phyloP scores from a whole-genome alignment of 768 basidiomycete genomes.

The Coprinopsis marcescibilis region DNA sequence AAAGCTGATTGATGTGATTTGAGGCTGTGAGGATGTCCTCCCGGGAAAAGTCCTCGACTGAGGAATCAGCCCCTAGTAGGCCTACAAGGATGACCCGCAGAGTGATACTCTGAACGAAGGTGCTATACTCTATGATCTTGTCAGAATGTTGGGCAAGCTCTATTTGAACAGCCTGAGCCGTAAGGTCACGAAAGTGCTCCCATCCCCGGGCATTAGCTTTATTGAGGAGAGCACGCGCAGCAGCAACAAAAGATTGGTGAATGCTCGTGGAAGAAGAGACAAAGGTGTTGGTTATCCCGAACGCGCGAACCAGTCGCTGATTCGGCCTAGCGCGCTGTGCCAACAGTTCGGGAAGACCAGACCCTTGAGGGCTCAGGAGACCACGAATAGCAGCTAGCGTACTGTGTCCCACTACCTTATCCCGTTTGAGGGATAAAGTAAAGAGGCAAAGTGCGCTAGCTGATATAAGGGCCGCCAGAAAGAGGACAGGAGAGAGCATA shows the following conservation, averaged over 20 bases:
- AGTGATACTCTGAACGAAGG: too few species aligned
- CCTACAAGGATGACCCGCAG: slow-evolving; percentile 36
- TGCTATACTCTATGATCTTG: neutral
- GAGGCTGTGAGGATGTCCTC: slow-evolving; percentile 33
- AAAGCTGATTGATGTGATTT: slow-evolving; percentile 37
- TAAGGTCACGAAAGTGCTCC: slow-evolving; percentile 25
- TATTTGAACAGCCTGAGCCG: slow-evolving; percentile 24
- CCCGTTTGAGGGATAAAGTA: neutral
- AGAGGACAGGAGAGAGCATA: slow-evolving; percentile 1
- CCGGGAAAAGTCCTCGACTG: slow-evolving; percentile 23
- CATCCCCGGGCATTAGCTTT: slow-evolving; percentile 25
- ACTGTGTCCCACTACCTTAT: slow-evolving; percentile 3
- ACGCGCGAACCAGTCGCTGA: slow-evolving; percentile 25
- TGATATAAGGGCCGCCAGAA: neutral
- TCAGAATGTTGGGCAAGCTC: slow-evolving; percentile 12
- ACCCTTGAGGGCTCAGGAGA: slow-evolving; percentile 13
- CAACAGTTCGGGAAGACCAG: slow-evolving; percentile 17
- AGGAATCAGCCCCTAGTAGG: slow-evolving; percentile 29
- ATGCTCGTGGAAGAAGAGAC: slow-evolving; percentile 32
- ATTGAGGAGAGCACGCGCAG: slow-evolving; percentile 25
- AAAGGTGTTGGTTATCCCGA: slow-evolving; percentile 45
- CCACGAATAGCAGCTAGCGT: slow-evolving; percentile 7
- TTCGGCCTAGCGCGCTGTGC: slow-evolving; percentile 31
- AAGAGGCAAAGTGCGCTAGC: neutral
- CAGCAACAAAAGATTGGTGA: slow-evolving; percentile 30